Percentiles rank a stretch among this genome's conserved stretches.
Conservation (phyloP, 495 filamentous ascomycete genomes). For the Penicillium coffeae region DNA sequence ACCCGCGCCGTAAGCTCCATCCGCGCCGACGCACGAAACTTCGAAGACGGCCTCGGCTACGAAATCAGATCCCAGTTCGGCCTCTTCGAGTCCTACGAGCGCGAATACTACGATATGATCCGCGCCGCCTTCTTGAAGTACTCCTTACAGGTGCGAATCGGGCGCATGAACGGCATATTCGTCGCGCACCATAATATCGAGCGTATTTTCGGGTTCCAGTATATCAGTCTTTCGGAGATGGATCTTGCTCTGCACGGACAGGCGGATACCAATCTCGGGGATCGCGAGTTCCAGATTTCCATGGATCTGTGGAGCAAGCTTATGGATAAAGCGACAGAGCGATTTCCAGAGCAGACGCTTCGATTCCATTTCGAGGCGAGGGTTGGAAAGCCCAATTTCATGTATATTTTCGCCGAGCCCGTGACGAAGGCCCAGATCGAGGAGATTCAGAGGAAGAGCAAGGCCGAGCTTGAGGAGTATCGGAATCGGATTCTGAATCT, state of each 20-base stretch:
- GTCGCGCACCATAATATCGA: slow-evolving; percentile 96
- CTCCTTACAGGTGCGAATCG: slow-evolving; percentile 91
- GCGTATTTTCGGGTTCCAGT: slow-evolving; percentile 97
- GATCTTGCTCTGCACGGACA: slow-evolving; percentile 79
- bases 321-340: slow-evolving; percentile 66
- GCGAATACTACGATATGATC: slow-evolving; percentile 97
- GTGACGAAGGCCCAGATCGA: slow-evolving; percentile 68
- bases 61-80: slow-evolving; percentile 74
- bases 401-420: slow-evolving; percentile 89
- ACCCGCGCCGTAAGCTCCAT: slow-evolving; percentile 87
- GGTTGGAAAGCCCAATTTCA: slow-evolving; percentile 55
- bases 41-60: slow-evolving; percentile 76
- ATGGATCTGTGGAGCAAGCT: slow-evolving; percentile 72
- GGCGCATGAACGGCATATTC: slow-evolving; percentile 97
- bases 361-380: slow-evolving; percentile 86
- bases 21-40: slow-evolving; percentile 73
- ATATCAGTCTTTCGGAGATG: slow-evolving; percentile 82
- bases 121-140: slow-evolving; percentile 94
- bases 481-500: slow-evolving; percentile 54
- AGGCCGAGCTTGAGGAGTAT: slow-evolving; percentile 60
- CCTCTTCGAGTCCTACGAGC: slow-evolving; percentile 83
- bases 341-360: slow-evolving; percentile 68
- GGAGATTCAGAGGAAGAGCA: slow-evolving; percentile 64
- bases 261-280: slow-evolving; percentile 60
- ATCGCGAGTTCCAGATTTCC: slow-evolving; percentile 81